Percentiles rank a stretch among this genome's conserved stretches.
Evolutionary conservation across 164 flowering plant genomes (phyloP).

Genomic region (Liquidambar formosana): DNA sequence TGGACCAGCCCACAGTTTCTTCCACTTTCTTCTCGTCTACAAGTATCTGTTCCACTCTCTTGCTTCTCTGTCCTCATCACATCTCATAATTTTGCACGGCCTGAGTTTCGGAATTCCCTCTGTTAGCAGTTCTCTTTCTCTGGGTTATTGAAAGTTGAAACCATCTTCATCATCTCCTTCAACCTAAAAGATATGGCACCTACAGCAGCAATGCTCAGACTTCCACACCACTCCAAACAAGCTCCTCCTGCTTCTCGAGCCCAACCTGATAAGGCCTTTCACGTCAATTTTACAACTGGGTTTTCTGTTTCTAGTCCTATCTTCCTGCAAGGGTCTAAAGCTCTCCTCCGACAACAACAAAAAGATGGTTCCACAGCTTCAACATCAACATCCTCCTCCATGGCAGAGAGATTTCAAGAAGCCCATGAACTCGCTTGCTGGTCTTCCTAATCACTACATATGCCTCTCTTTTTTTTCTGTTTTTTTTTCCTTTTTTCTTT

Average conservation of each 20-base stretch:
- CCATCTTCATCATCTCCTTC: no score
- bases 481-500: neutral
- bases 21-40: no score
- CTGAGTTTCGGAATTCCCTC: no score
- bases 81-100: no score
- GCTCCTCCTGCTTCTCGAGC: neutral
- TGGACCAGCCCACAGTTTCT: no score
- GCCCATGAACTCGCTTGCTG: conserved; percentile 29
- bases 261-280: neutral
- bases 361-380: neutral
- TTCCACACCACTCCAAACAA: conserved; percentile 10
- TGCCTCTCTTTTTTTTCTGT: neutral
- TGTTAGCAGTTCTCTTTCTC: no score
- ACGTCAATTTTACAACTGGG: neutral
- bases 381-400: neutral
- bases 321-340: neutral
- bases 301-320: no score
- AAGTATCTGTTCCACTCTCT: no score
- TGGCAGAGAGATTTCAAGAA: conserved; percentile 18
- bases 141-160: no score
- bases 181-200: conserved; percentile 19
- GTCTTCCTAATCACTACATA: conserved; percentile 19
- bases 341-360: neutral
- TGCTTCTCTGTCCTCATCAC: no score
- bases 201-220: conserved; percentile 31